Evolutionary conservation across 192 early-diverging fungal genomes (phyloP), one percentile per base, ranked within the genome.

Genomic region (Geranomyces variabilis): DNA sequence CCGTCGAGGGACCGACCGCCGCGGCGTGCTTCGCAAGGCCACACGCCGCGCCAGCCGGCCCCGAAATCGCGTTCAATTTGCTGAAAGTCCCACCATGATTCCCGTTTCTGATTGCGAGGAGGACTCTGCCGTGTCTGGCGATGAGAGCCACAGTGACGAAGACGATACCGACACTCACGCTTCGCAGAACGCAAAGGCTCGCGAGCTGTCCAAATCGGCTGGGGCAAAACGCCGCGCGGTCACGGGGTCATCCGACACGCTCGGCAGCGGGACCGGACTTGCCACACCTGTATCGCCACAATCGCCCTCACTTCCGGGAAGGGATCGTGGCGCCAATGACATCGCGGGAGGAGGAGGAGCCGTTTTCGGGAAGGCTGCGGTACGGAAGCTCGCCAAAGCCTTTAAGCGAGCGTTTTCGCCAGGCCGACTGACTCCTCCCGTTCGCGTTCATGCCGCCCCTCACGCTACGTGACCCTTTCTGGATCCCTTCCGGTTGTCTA

Each of bases 381-480:
- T 66, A 26, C 30, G 43, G 41, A 69, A 69, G 34, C 67, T 69
- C 0, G 55, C 51, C 49, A 69, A 41, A 69, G 55, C 67, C 9
- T 69, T 69, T 29, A 69, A 69, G 30, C 12, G 41, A 15, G 67
- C 53, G 26, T 69, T 69, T 22, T 21, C 22, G 49, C n/a, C 60
- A 8, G 28, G 48, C 22, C 56, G 55, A 57, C 67, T 48, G 26
- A 29, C 14, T 53, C 17, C 51, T 53, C n/a, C 51, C 51, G 51
- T 26, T n/a, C n/a, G n/a, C 24, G 51, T 26, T 53, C n/a, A n/a
- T 53, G 51, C 51, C 4, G 51, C 51, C 15, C n/a, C 24, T 53
- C 51, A 53, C 24, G 51, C 51, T 9, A 53, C 51, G 7, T 53
- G 51, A 53, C 15, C 15, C 15, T 53, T 53, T 53, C 19, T 47